Evolutionary conservation across 495 filamentous ascomycete genomes (phyloP), one percentile per base, ranked within the genome.

Genomic region (Cetradonia linearis): DNA sequence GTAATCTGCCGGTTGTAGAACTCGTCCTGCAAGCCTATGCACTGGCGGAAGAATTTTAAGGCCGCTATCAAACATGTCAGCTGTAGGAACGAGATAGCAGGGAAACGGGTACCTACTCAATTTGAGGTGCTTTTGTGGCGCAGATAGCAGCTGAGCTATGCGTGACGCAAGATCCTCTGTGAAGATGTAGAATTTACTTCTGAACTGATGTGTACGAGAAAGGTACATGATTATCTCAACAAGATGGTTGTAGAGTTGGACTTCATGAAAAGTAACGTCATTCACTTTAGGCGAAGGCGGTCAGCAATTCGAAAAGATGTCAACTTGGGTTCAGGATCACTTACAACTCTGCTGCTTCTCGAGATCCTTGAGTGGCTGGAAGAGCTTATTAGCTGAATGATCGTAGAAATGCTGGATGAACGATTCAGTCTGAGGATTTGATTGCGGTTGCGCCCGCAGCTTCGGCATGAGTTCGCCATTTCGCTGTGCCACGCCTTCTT

Each of bases 141-240:
- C 93, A 25, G 75, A 75, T 42, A 98, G 81, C 31, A 98, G 78
- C 71, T 95, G 90, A 44, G 86, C 84, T 60, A 96, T 85, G 25
- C 91, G 83, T 62, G 82, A 81, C 18, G 87, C 84, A 47, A 97
- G 80, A 46, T 85, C 83, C 68, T 96, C 84, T 13, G 81, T 79
- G 27, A 95, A 76, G 27, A 98, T 86, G 68, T 96, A 94, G 68
- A 84, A 89, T 71, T 92, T 93, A 70, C 85, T 91, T 59, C 88
- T 83, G 68, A 86, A 86, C 33, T 86, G 78, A 69, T 97, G 92
- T 65, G 91, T 86, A 50, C 91, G 86, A 65, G 96, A 85, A 71
- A 95, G 95, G 71, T 95, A 97, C 68, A 88, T 94, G 30, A 98
- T 81, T 40, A 96, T 91, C 68, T 98, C 93, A 55, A 96, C 88